Conservation (phyloP, 768 basidiomycete genomes). For the Naganishia kalamii region DNA sequence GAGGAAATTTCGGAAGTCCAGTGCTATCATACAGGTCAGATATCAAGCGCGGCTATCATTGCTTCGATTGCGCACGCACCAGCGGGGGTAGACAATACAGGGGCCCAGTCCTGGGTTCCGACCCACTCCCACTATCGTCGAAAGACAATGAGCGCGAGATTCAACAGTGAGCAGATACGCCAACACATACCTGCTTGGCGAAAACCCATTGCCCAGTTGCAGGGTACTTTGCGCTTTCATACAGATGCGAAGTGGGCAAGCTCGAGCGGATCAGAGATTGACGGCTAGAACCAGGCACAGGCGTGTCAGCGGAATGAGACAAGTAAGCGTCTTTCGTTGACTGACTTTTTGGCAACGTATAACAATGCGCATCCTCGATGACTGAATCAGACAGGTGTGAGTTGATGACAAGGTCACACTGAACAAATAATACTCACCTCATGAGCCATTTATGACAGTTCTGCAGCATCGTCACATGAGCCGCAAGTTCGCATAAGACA, state of each 20-base stretch:
- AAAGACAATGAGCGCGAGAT: not conserved
- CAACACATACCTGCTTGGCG: not conserved
- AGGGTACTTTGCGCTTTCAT: slow-evolving; percentile 37
- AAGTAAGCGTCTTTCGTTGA: slow-evolving; percentile 36
- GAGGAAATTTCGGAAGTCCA: slow-evolving; percentile 65
- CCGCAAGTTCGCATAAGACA: not conserved
- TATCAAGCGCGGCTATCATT: not conserved
- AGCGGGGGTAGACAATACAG: slow-evolving; percentile 27
- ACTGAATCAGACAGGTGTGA: slow-evolving; percentile 16
- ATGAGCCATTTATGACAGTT: slow-evolving; percentile 83
- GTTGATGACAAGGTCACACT: slow-evolving; percentile 32
- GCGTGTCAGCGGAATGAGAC: too few relatives aligned
- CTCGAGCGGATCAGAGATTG: slow-evolving; percentile 26
- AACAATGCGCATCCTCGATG: slow-evolving; percentile 62
- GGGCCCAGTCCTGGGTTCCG: slow-evolving; percentile 39
- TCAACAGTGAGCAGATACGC: not conserved
- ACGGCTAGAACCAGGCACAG: not conserved
- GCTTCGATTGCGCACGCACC: not conserved
- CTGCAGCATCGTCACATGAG: slow-evolving; percentile 43
- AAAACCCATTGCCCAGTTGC: slow-evolving; percentile 30
- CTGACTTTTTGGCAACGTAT: slow-evolving; percentile 63
- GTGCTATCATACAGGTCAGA: slow-evolving; percentile 48
- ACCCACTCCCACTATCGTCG: slow-evolving; percentile 36
- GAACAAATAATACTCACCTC: slow-evolving; percentile 33
- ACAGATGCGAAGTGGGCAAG: slow-evolving; percentile 36